Percentiles rank a stretch among this genome's conserved stretches.
Evolutionary conservation across 192 early-diverging fungal species (phyloP).

Genomic region (Gonapodya prolifera): DNA sequence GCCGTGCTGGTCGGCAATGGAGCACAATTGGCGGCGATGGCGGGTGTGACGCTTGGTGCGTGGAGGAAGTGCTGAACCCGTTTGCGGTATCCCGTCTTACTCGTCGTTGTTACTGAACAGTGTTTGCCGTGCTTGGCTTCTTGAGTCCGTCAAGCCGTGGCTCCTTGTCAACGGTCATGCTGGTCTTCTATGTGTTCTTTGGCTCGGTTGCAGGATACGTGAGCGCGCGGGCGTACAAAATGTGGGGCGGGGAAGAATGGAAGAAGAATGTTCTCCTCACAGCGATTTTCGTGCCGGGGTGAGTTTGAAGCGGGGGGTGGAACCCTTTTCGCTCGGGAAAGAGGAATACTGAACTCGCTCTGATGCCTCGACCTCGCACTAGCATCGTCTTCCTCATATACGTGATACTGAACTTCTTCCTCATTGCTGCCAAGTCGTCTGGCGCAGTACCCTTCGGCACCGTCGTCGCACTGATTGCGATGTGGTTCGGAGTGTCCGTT

Average conservation of each 20-base stretch:
- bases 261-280: constrained; percentile 70
- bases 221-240: constrained; percentile 82
- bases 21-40: constrained; percentile 39
- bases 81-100: constrained; percentile 30
- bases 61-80: constrained; percentile 8
- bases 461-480: constrained; percentile 55
- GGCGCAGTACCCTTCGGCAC: constrained; percentile 84
- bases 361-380: background rate
- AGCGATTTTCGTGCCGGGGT: constrained; percentile 70
- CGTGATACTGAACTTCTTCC: constrained; percentile 69
- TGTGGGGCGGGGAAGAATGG: constrained; percentile 83
- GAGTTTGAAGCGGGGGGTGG: constrained; percentile 18
- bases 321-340: no score
- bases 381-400: constrained; percentile 45
- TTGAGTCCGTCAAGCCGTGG: constrained; percentile 82
- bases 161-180: constrained; percentile 83
- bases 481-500: constrained; percentile 71
- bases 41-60: constrained; percentile 32
- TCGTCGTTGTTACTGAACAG: constrained; percentile 30
- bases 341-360: no score
- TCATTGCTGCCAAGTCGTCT: constrained; percentile 76
- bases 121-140: constrained; percentile 92
- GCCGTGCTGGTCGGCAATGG: constrained; percentile 78
- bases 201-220: constrained; percentile 77
- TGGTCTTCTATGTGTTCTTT: constrained; percentile 84